A percentile compares a stretch with the other conserved stretches of the same genome.
Evolutionary conservation across 768 basidiomycete genomes (phyloP).

Genomic region (Botryobasidium botryosum): DNA sequence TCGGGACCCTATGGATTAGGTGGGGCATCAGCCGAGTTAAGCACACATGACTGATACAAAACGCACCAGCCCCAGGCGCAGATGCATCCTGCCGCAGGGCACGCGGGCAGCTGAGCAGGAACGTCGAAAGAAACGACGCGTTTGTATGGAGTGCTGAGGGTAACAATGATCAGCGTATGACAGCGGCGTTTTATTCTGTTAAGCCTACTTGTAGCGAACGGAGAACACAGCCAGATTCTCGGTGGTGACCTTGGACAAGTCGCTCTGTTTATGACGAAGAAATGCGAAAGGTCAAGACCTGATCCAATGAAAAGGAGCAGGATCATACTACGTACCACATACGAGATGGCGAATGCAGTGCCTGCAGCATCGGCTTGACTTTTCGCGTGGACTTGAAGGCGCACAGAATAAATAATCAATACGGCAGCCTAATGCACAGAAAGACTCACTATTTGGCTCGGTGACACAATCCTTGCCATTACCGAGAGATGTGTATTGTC

Average conservation of each 20-base stretch:
- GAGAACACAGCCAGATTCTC: neutral
- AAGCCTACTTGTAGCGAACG: neutral
- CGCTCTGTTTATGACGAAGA: neutral
- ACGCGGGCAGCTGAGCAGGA: conserved; percentile 3
- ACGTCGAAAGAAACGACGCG: neutral
- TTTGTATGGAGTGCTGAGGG: conserved; percentile 7
- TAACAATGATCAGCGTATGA: neutral
- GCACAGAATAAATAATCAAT: neutral
- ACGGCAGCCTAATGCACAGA: neutral
- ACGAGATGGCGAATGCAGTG: conserved; percentile 8
- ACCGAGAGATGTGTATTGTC: neutral
- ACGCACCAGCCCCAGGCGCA: conserved; percentile 7
- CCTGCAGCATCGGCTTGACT: conserved; percentile 1
- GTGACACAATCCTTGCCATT: neutral
- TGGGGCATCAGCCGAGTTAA: too few relatives aligned
- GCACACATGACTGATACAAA: too few relatives aligned
- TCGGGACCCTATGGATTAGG: too few relatives aligned
- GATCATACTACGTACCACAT: neutral
- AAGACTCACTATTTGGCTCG: neutral
- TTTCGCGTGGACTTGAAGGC: neutral
- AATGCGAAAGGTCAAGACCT: neutral
- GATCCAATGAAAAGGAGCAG: neutral
- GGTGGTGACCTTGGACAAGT: neutral
- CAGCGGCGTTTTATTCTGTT: neutral
- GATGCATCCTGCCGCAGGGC: conserved; percentile 5